A percentile compares a stretch with the other conserved stretches of the same genome.
Evolutionary conservation across 108 stramenopile genomes (phyloP).

Genomic region (Nitzschia sp.): DNA sequence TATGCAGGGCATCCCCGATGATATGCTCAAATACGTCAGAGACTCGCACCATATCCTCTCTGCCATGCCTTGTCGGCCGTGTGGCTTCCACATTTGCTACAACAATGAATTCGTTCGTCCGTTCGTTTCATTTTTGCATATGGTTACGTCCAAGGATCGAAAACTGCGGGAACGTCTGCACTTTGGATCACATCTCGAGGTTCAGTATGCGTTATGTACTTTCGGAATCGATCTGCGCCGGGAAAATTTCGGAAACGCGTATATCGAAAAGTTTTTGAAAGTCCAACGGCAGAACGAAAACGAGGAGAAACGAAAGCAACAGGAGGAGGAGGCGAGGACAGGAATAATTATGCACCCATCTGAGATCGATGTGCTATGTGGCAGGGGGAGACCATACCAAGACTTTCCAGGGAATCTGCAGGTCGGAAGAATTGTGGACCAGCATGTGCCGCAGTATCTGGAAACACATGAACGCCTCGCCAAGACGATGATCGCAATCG

Average conservation of each 20-base stretch:
- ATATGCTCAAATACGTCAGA: constrained; percentile 1
- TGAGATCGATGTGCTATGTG: constrained; percentile 11
- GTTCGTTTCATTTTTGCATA: constrained; percentile 9
- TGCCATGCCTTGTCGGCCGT: constrained; percentile 2
- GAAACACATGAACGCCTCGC: constrained; percentile 1
- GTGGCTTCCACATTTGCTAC: constrained; percentile 19
- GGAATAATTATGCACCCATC: constrained; percentile 3
- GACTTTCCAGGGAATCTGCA: constrained; percentile 24
- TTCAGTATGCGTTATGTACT: constrained; percentile 17
- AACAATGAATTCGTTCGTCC: constrained; percentile 11
- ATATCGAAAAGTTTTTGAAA: constrained; percentile 10
- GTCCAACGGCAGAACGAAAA: not conserved
- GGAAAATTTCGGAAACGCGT: not conserved
- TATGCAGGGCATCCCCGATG: constrained; percentile 13
- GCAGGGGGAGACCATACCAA: constrained; percentile 18
- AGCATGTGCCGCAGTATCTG: constrained; percentile 8
- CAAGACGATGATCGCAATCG: constrained; percentile 13
- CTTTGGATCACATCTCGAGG: constrained; percentile 24
- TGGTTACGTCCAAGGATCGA: constrained; percentile 16
- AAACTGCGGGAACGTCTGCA: constrained; percentile 10
- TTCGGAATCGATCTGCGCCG: constrained; percentile 16
- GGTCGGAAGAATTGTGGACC: constrained; percentile 7
- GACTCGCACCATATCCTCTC: constrained; percentile 12
- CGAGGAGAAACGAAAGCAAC: not conserved
- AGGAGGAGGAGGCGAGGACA: constrained; percentile 4